phyloP scores from a whole-genome alignment of 2,329 filamentous ascomycete genomes.

The Cladobotryum mycophilum region DNA sequence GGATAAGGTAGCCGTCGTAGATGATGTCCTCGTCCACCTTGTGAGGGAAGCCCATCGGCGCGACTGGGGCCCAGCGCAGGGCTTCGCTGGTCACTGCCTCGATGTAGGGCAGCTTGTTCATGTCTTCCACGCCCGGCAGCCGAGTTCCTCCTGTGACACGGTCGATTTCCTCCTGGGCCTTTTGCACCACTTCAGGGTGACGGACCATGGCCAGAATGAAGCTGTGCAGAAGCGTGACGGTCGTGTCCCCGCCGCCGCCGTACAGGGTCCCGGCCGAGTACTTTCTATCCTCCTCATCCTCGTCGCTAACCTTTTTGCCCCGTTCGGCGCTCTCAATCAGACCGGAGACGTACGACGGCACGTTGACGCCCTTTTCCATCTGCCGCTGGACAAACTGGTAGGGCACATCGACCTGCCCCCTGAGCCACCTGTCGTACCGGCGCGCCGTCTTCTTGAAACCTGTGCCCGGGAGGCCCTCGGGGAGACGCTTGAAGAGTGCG shows the following conservation, averaged over 20 bases:
- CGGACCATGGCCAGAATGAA: slow-evolving; percentile 18
- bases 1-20: slow-evolving; percentile 4
- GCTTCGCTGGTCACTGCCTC: slow-evolving; percentile 21
- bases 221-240: neutral
- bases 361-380: neutral
- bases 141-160: slow-evolving; percentile 22
- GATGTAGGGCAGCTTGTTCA: slow-evolving; percentile 21
- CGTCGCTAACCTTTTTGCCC: neutral
- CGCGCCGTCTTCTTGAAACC: neutral
- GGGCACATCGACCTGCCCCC: neutral
- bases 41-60: slow-evolving; percentile 29
- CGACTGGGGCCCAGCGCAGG: slow-evolving; percentile 18
- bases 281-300: neutral
- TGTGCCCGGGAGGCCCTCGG: neutral
- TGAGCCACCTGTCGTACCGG: neutral
- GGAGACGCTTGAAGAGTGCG: neutral
- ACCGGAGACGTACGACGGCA: neutral
- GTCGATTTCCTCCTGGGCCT: slow-evolving; percentile 10
- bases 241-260: neutral
- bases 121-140: slow-evolving; percentile 19
- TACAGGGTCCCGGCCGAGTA: neutral
- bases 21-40: slow-evolving; percentile 21
- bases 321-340: neutral
- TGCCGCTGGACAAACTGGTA: neutral
- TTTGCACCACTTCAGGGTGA: slow-evolving; percentile 16